Conservation (phyloP, 106 monocot genomes). For the Triglochin maritima region DNA sequence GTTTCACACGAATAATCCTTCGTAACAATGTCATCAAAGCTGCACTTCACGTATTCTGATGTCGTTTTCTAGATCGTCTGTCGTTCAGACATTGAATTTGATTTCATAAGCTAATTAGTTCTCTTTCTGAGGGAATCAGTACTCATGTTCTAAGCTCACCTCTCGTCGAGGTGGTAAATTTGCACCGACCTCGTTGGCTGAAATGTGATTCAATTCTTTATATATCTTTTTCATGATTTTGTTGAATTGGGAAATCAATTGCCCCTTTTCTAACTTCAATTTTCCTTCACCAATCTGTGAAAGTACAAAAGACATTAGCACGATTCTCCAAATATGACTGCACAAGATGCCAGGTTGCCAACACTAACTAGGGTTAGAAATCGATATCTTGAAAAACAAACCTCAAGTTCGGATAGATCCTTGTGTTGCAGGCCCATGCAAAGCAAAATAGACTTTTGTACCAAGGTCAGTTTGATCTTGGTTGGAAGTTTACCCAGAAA, state of each 20-base stretch:
- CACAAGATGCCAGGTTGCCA: background rate
- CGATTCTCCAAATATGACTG: background rate
- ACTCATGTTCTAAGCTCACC: constrained; percentile 24
- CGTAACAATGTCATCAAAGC: too few relatives aligned
- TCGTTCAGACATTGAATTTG: too few relatives aligned
- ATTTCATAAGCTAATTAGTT: background rate
- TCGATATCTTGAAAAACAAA: constrained; percentile 9
- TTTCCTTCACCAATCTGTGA: constrained; percentile 36
- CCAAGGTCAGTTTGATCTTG: constrained; percentile 34
- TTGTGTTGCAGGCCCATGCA: constrained; percentile 91
- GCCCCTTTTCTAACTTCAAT: constrained; percentile 59
- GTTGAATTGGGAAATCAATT: constrained; percentile 56
- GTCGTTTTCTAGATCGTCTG: background rate
- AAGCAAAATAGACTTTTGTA: constrained; percentile 65
- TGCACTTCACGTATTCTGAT: too few relatives aligned
- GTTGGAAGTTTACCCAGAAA: constrained; percentile 75
- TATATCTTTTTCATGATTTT: constrained; percentile 78
- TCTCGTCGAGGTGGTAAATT: constrained; percentile 58
- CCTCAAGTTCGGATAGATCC: constrained; percentile 60
- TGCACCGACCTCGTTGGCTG: constrained; percentile 42
- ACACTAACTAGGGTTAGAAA: background rate
- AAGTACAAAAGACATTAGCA: background rate
- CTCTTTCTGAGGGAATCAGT: background rate
- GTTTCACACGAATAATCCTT: too few relatives aligned
- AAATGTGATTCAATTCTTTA: constrained; percentile 39